Evolutionary conservation across 345 rosid species (phyloP), one percentile per base, ranked within the genome.

Genomic region (Hibiscus trionum): DNA sequence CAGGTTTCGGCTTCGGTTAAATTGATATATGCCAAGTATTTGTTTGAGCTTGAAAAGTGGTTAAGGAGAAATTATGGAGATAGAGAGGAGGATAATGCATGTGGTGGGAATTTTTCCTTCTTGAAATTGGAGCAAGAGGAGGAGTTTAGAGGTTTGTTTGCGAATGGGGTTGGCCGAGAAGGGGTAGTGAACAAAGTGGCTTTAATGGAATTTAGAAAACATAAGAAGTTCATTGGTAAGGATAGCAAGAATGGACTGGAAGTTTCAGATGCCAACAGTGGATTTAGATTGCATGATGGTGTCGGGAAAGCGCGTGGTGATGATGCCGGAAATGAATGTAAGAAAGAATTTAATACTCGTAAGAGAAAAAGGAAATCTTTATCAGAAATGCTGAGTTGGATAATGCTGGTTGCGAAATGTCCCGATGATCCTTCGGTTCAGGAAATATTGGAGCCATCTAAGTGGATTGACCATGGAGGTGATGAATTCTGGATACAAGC

Each of bases 361-460:
- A 83, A 85, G 77, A 83, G 86, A 72, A 86, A 86, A 70, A 77
- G 80, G 67, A 79, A 73, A 63, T 76, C 80, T 66, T 73, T 89
- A 33, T 72, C 72, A 16, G 80, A 69, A 52, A 83, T 93, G 89
- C 72, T 93, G 66, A 78, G 78, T 66, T 93, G 96, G 98, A 74
- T 93, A 24, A 75, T 66, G 73, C 83, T 59, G 70, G 80, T 82
- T 65, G 93, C 96, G 49, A 84, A 31, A 67, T 77, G 75, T 74
- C 88, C 87, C 65, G 63, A 63, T 29, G 81, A 83, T 87, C 83
- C 83, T 72, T 76, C 83, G 15, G 49, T 82, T 77, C 84, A 84
- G 31, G 73, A 26, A 59, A 77, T 83, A 70, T 87, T 84, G 12
- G 80, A 78, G 17, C 76, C 66, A 11, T 85, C 86, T 1, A 78